Evolutionary conservation across 2,329 filamentous ascomycete genomes (phyloP).

Genomic region (Fusarium algeriense): DNA sequence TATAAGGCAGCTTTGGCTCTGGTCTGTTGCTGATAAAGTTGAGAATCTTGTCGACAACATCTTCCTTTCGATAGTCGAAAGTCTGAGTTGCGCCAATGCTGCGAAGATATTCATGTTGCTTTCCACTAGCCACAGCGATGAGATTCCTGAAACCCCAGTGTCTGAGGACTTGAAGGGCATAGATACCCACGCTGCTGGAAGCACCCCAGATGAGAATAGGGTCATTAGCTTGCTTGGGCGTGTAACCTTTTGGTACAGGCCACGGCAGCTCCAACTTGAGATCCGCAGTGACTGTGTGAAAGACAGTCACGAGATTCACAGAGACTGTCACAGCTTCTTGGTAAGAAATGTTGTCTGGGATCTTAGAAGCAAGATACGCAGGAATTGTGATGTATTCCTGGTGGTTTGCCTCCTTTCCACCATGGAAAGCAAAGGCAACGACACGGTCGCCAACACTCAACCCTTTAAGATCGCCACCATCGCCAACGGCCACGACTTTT

Average conservation of each 20-base stretch:
- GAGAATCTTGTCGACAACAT: constrained; percentile 54
- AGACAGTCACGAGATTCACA: constrained; percentile 70
- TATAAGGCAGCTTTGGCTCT: constrained; percentile 54
- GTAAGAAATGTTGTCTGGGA: constrained; percentile 57
- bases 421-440: constrained; percentile 65
- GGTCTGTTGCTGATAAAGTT: constrained; percentile 24
- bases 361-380: constrained; percentile 61
- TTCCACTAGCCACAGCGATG: constrained; percentile 60
- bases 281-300: constrained; percentile 65
- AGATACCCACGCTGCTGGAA: constrained; percentile 64
- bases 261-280: constrained; percentile 67
- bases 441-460: constrained; percentile 67
- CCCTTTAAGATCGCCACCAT: constrained; percentile 52
- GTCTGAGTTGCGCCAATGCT: constrained; percentile 58
- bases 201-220: constrained; percentile 66
- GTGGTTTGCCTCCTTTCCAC: constrained; percentile 61
- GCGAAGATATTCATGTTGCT: constrained; percentile 59
- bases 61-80: constrained; percentile 61
- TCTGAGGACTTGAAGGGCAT: constrained; percentile 62
- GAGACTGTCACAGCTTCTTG: constrained; percentile 65
- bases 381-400: constrained; percentile 68
- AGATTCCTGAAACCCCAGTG: constrained; percentile 66
- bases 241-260: constrained; percentile 62
- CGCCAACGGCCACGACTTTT: constrained; percentile 63
- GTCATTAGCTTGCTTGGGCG: constrained; percentile 51